phyloP scores from a whole-genome alignment of 495 filamentous ascomycete genomes.

The Emericellopsis terricola region DNA sequence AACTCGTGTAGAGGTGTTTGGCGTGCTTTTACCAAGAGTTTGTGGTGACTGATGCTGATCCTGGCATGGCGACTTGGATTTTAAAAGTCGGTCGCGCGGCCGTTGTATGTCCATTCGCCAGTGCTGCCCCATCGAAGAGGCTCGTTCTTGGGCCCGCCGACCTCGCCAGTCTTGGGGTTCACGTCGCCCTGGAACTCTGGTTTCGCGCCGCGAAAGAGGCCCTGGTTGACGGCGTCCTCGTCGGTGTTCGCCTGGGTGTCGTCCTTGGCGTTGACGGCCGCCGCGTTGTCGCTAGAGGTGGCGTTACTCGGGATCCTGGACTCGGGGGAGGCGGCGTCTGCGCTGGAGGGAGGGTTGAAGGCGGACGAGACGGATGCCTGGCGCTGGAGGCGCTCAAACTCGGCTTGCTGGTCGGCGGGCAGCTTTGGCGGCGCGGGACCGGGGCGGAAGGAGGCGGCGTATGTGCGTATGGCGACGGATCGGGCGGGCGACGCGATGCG shows the following conservation, averaged over 20 bases:
- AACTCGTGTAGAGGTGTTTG: too few relatives aligned
- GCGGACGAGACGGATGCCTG: conserved; percentile 18
- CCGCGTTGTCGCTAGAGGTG: too few relatives aligned
- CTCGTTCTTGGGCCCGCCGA: conserved; percentile 95
- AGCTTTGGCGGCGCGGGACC: conserved; percentile 66
- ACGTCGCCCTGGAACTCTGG: conserved; percentile 89
- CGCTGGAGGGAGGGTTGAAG: conserved; percentile 8
- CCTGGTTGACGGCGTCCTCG: conserved; percentile 6
- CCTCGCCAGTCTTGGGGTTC: conserved; percentile 91
- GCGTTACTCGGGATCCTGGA: neutral
- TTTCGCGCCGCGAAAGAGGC: conserved; percentile 39
- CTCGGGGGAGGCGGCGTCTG: too few relatives aligned
- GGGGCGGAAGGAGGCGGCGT: conserved; percentile 20
- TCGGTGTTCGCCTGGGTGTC: neutral
- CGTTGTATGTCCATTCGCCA: conserved; percentile 93
- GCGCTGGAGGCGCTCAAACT: conserved; percentile 75
- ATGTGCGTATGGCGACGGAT: conserved; percentile 5
- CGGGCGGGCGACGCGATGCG: neutral
- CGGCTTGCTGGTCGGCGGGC: conserved; percentile 73
- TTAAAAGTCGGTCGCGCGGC: conserved; percentile 87
- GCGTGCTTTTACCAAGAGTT: too few relatives aligned
- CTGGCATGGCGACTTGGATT: too few relatives aligned
- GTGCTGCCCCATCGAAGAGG: conserved; percentile 67
- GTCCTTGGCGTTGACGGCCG: neutral
- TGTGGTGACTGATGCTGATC: too few relatives aligned